These are phyloP conservation scores for Rubus idaeus DNA, from an alignment of 306 rosid species.

Conservation along the genomic window DNA sequence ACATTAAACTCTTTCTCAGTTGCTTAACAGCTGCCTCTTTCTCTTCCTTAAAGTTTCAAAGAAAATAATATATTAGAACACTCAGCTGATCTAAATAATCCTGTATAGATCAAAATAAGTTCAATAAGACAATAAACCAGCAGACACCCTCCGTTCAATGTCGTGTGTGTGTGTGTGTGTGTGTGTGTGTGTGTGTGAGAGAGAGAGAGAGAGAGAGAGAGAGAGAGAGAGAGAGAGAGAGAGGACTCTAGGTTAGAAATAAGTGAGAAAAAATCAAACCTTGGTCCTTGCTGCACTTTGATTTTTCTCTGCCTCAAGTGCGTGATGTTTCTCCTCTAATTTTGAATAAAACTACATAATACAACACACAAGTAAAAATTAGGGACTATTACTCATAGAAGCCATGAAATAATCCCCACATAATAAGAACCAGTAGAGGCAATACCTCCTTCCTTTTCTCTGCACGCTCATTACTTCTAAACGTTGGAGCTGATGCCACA, in stretches of 20 bases:
- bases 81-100: conserved; percentile 4
- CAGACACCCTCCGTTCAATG: conserved; percentile 16
- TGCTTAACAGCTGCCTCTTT: conserved; percentile 76
- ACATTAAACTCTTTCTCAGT: conserved; percentile 83
- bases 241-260: not conserved
- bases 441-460: conserved; percentile 90
- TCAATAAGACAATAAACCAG: conserved; percentile 23
- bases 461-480: conserved; percentile 79
- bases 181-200: no score
- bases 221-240: conserved; percentile 11
- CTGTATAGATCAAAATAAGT: conserved; percentile 9
- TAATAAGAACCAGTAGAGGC: conserved; percentile 19
- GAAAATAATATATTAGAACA: conserved; percentile 17
- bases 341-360: conserved; percentile 63
- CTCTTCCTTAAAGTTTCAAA: conserved; percentile 71
- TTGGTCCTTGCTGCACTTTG: conserved; percentile 88
- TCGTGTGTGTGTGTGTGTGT: no score
- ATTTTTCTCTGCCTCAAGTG: conserved; percentile 82
- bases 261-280: conserved; percentile 49
- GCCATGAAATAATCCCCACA: conserved; percentile 20
- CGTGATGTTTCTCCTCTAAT: conserved; percentile 89
- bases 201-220: not conserved
- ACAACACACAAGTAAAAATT: conserved; percentile 19
- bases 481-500: conserved; percentile 75
- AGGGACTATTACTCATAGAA: conserved; percentile 8